Evolutionary conservation across 1,139 yeast genomes (phyloP).

Genomic region (Kluyveromyces sp.): DNA sequence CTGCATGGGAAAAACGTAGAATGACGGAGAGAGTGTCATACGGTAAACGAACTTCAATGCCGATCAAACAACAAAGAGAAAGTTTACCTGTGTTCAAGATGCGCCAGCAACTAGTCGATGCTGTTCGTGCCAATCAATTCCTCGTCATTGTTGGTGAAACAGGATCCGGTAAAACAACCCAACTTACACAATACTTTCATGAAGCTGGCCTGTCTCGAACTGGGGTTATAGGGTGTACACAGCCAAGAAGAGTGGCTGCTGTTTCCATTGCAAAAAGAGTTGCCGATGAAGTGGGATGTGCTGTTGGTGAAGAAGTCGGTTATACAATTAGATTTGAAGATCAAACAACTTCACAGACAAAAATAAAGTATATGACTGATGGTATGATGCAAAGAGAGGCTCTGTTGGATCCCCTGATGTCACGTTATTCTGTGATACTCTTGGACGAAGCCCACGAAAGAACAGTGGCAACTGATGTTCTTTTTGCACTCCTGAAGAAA

Average conservation of each 20-base stretch:
- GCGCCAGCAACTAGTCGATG: constrained; percentile 54
- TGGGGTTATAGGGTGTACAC: constrained; percentile 80
- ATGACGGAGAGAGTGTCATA: constrained; percentile 37
- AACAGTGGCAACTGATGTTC: constrained; percentile 86
- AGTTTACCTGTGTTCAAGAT: constrained; percentile 73
- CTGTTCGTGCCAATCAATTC: constrained; percentile 61
- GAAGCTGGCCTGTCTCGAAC: constrained; percentile 68
- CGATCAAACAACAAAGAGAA: constrained; percentile 58
- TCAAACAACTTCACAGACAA: constrained; percentile 52
- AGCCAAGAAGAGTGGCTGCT: constrained; percentile 95
- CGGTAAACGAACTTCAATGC: constrained; percentile 46
- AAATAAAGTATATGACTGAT: constrained; percentile 83
- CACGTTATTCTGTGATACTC: constrained; percentile 75
- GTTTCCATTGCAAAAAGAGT: constrained; percentile 89
- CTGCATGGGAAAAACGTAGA: constrained; percentile 45
- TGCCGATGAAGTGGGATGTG: constrained; percentile 73
- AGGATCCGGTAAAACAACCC: constrained; percentile 97
- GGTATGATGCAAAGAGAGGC: constrained; percentile 91
- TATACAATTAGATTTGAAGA: constrained; percentile 86
- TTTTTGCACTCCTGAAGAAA: constrained; percentile 75
- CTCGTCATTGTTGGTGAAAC: constrained; percentile 93
- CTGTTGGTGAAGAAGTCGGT: constrained; percentile 76
- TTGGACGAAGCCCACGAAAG: constrained; percentile 96
- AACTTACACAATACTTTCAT: constrained; percentile 78
- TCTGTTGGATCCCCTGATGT: constrained; percentile 63